Conservation (phyloP, 208 protist genomes). For the Vickermania ingenoplastis region DNA sequence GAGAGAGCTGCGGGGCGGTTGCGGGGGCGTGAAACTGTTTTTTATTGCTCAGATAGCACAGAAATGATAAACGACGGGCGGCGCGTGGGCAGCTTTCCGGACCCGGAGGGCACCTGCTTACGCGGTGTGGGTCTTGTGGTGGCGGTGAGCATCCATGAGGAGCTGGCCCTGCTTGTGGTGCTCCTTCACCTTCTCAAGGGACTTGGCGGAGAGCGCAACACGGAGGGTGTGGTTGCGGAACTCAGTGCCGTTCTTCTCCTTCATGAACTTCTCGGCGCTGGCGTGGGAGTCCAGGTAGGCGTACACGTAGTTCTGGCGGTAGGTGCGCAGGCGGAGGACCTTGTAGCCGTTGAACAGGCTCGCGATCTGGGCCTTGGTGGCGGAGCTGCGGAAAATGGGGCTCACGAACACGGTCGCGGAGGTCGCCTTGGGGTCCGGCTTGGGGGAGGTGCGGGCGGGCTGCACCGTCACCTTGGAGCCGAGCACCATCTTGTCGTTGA, state of each 20-base stretch:
- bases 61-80: not conserved
- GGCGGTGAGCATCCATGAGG: slow-evolving; percentile 59
- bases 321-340: slow-evolving; percentile 64
- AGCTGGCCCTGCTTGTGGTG: slow-evolving; percentile 41
- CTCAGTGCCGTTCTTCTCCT: slow-evolving; percentile 66
- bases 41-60: not conserved
- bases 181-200: slow-evolving; percentile 55
- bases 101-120: too few relatives aligned
- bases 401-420: slow-evolving; percentile 68
- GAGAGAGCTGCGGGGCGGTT: too few relatives aligned
- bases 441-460: slow-evolving; percentile 63
- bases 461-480: slow-evolving; percentile 53
- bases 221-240: slow-evolving; percentile 70
- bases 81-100: too few relatives aligned
- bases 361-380: slow-evolving; percentile 52
- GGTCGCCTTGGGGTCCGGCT: slow-evolving; percentile 60
- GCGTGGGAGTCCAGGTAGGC: slow-evolving; percentile 65
- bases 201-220: slow-evolving; percentile 52
- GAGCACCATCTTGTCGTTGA: slow-evolving; percentile 76
- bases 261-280: slow-evolving; percentile 53
- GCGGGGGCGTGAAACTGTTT: not conserved
- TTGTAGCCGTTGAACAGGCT: slow-evolving; percentile 64
- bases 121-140: slow-evolving; percentile 13
- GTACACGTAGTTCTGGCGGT: slow-evolving; percentile 78
- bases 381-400: slow-evolving; percentile 71